These are phyloP conservation scores for Dactylellina parvicollis DNA, from an alignment of 2,329 filamentous ascomycete species.

Conservation along the genomic window DNA sequence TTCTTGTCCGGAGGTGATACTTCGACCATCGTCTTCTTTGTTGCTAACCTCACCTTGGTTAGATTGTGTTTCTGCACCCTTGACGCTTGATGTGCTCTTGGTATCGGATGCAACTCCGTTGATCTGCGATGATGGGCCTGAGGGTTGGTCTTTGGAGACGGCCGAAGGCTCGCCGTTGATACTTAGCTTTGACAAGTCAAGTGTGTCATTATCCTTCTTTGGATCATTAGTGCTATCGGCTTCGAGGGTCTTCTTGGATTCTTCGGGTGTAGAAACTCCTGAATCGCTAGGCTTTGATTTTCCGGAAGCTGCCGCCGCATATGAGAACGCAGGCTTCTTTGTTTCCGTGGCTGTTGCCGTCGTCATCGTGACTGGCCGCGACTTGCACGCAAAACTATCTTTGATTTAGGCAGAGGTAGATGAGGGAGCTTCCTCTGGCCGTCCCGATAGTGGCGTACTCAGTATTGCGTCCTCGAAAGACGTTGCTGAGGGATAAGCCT, in stretches of 20 bases:
- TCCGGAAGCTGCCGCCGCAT: conserved; percentile 58
- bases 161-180: conserved; percentile 34
- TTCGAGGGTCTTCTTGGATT: conserved; percentile 39
- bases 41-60: conserved; percentile 33
- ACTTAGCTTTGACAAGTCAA: conserved; percentile 40
- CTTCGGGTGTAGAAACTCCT: conserved; percentile 36
- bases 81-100: conserved; percentile 31
- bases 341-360: conserved; percentile 54
- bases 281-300: conserved; percentile 52
- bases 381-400: conserved; percentile 49
- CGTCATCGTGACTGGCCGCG: conserved; percentile 53
- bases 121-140: conserved; percentile 12
- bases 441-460: conserved; percentile 51
- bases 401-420: conserved; percentile 50
- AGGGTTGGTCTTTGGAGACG: conserved; percentile 25
- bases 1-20: conserved; percentile 42
- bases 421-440: conserved; percentile 48
- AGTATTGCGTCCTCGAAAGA: conserved; percentile 48
- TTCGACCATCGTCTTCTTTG: conserved; percentile 45
- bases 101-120: conserved; percentile 32
- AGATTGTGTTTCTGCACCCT: conserved; percentile 31
- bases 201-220: conserved; percentile 61
- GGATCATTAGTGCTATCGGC: conserved; percentile 60
- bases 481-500: conserved; percentile 39
- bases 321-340: conserved; percentile 57